Base-by-base conservation (phyloP, 1,284 basidiomycete genomes). In the Sporisorium sorghi region DNA sequence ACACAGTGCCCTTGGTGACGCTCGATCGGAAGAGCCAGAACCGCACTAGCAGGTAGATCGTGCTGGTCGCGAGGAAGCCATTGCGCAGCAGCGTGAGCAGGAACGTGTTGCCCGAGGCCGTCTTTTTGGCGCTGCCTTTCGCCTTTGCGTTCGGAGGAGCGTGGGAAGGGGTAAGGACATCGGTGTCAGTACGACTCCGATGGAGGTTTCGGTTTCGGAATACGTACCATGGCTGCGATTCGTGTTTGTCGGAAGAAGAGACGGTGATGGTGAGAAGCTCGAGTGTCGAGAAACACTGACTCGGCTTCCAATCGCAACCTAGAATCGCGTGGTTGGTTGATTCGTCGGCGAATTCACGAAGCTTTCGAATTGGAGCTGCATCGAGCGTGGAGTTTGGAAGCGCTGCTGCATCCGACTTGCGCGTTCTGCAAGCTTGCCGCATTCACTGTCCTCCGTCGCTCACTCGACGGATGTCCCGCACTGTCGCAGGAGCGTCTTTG, bases 21-120 rank as follows among this genome's bases (percentile, higher is more conserved):
- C 61, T 68, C 26, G 63, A 58, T 30, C 63, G 60, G 51, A 67
- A 73, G 19, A 76, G 61, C 50, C 69, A 73, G 52, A 78, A 79
- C 33, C 71, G 65, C 10, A 76, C 60, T 17, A 80, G 42, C 2
- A 83, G 63, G 39, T 81, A 78, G 35, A 80, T 35, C 5, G 74
- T 66, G 53, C 82, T 83, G 43, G 77, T 73, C n/a, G 79, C 44
- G 9, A 81, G 54, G 47, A 83, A 83, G 30, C 82, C 82, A 28
- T 73, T 64, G 40, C 63, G 62, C 23, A 83, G 79, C 35, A 76
- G 53, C 17, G 46, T 61, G 24, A 79, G 58, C 14, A 79, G 76
- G 11, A 70, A 64, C 1, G 77, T 77, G 58, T 83, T 83, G 48
- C 64, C 67, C 12, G 77, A 62, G 8, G 80, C 73, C 35, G 70